phyloP scores from a whole-genome alignment of 805 yeast genomes.

The Kregervanrija pseudodelftensis region DNA sequence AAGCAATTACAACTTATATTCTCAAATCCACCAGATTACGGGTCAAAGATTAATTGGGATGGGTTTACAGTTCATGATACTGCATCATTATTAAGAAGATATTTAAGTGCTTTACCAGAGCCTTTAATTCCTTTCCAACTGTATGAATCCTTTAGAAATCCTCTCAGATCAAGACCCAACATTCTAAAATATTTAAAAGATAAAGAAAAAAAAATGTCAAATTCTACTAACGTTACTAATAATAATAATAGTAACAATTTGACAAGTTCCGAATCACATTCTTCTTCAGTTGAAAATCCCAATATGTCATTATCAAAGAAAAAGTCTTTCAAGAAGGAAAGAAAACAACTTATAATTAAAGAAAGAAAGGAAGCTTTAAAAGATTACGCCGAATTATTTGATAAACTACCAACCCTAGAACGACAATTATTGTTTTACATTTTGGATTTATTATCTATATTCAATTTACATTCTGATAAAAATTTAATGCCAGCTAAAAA shows the following conservation, averaged over 20 bases:
- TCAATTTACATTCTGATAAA: slow-evolving; percentile 66
- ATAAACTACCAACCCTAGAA: slow-evolving; percentile 65
- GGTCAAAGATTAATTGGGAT: slow-evolving; percentile 83
- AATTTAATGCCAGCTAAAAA: slow-evolving; percentile 91
- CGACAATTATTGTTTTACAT: slow-evolving; percentile 81
- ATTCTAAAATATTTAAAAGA: slow-evolving; percentile 59
- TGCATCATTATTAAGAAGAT: slow-evolving; percentile 82
- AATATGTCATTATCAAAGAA: background rate
- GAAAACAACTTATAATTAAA: slow-evolving; percentile 8
- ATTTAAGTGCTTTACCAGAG: slow-evolving; percentile 80
- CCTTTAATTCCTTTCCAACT: slow-evolving; percentile 77
- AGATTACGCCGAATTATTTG: slow-evolving; percentile 64
- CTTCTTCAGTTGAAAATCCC: background rate
- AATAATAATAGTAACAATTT: no score
- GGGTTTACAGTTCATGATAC: slow-evolving; percentile 96
- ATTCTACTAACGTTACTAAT: background rate
- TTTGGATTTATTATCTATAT: slow-evolving; percentile 78
- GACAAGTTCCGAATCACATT: background rate
- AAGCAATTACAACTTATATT: slow-evolving; percentile 79
- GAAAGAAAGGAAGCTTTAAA: slow-evolving; percentile 46
- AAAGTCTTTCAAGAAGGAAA: background rate
- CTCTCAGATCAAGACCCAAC: slow-evolving; percentile 58
- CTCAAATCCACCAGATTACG: slow-evolving; percentile 84
- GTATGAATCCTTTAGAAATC: slow-evolving; percentile 75
- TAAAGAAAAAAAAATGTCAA: slow-evolving; percentile 29